These are phyloP conservation scores for Solanum arcanum DNA, from an alignment of 257 asterid genomes.

Conservation along the genomic window DNA sequence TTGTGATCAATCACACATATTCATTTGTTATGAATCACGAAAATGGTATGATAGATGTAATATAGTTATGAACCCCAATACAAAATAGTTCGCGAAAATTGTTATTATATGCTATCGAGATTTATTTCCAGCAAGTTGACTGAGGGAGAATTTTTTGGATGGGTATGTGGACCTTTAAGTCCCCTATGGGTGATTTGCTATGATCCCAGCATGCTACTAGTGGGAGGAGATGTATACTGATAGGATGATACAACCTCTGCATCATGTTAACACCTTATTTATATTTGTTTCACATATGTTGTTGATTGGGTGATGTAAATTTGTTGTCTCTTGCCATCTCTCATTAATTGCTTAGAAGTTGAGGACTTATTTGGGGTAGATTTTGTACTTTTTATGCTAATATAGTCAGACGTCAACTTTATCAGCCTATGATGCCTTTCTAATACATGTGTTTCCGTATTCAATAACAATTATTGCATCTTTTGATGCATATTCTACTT, in stretches of 20 bases:
- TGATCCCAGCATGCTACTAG: neutral
- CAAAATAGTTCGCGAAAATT: too few relatives aligned
- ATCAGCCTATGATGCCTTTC: too few relatives aligned
- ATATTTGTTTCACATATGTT: neutral
- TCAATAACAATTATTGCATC: too few relatives aligned
- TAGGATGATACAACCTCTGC: neutral
- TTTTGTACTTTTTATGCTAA: too few relatives aligned
- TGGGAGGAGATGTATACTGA: neutral
- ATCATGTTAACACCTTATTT: neutral
- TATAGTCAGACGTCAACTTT: too few relatives aligned
- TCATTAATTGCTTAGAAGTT: neutral
- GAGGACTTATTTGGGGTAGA: neutral
- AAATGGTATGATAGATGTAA: neutral
- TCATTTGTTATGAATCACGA: neutral
- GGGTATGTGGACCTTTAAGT: neutral
- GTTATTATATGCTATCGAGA: neutral
- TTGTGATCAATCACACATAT: neutral
- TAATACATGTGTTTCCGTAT: too few relatives aligned
- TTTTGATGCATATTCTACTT: too few relatives aligned
- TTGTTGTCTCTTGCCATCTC: neutral
- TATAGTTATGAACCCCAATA: neutral
- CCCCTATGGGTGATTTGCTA: neutral
- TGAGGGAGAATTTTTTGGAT: neutral
- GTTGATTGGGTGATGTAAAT: neutral
- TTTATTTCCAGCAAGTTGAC: neutral